Evolutionary conservation across 2,329 filamentous ascomycete genomes (phyloP).

Genomic region (Aspergillus pseudoglaucus): DNA sequence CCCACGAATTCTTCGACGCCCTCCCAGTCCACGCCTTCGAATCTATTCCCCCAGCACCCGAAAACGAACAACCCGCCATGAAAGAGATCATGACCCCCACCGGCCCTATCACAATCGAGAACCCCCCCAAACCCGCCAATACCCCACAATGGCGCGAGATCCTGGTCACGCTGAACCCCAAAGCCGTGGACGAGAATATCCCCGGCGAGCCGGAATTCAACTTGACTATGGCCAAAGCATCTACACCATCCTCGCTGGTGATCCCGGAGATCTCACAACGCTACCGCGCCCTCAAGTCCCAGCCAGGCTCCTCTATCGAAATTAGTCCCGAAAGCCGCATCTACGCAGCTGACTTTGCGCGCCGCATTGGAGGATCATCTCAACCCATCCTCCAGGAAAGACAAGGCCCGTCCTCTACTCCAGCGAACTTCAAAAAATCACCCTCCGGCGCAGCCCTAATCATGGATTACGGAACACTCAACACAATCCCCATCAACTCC

Average conservation of each 20-base stretch:
- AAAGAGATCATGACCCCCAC: conserved; percentile 47
- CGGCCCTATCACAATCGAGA: conserved; percentile 41
- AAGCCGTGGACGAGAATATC: conserved; percentile 46
- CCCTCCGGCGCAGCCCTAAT: conserved; percentile 87
- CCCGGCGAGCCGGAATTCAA: conserved; percentile 71
- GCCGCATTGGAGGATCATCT: conserved; percentile 68
- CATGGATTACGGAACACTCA: conserved; percentile 81
- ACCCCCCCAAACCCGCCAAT: conserved; percentile 32
- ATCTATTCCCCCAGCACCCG: conserved; percentile 52
- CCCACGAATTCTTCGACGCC: conserved; percentile 98
- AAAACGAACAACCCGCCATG: conserved; percentile 38
- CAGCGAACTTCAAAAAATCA: conserved; percentile 47
- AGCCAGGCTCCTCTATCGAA: conserved; percentile 69
- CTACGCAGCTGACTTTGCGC: conserved; percentile 74
- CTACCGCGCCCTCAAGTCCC: conserved; percentile 66
- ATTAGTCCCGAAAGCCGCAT: conserved; percentile 80
- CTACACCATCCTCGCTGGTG: conserved; percentile 77
- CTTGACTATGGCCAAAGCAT: conserved; percentile 65
- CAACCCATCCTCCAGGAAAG: conserved; percentile 19
- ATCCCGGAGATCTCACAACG: conserved; percentile 75
- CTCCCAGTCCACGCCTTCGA: conserved; percentile 95
- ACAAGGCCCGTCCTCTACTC: conserved; percentile 4
- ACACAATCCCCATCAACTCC: conserved; percentile 77
- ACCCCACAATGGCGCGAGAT: conserved; percentile 72
- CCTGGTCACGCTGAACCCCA: conserved; percentile 62